These are phyloP conservation scores for Lichtheimia ramosa DNA, from an alignment of 371 early-diverging fungal genomes.

Conservation along the genomic window DNA sequence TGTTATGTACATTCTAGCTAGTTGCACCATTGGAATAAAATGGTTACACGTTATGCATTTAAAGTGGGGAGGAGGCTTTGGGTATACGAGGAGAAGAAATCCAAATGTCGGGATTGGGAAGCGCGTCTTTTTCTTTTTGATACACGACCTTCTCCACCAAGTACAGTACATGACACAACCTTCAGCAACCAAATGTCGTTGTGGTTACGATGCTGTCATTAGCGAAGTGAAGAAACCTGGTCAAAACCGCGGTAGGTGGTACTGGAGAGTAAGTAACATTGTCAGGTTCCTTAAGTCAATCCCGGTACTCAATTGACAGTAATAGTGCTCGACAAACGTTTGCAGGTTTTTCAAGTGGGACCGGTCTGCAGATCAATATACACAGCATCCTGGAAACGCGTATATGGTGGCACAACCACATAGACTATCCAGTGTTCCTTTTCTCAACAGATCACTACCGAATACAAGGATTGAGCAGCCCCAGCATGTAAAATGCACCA, in stretches of 20 bases:
- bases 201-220: constrained; percentile 2
- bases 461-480: not conserved
- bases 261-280: constrained; percentile 22
- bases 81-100: too few relatives aligned
- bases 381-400: constrained; percentile 19
- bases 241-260: constrained; percentile 36
- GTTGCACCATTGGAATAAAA: too few relatives aligned
- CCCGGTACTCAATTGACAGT: too few relatives aligned
- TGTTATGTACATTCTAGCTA: too few relatives aligned
- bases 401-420: constrained; percentile 14
- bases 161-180: too few relatives aligned
- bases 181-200: constrained; percentile 4
- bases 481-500: not conserved
- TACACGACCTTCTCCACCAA: too few relatives aligned
- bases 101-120: too few relatives aligned
- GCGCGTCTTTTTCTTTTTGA: too few relatives aligned
- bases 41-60: too few relatives aligned
- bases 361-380: constrained; percentile 23
- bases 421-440: not conserved
- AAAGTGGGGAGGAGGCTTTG: too few relatives aligned
- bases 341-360: constrained; percentile 42
- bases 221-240: constrained; percentile 10
- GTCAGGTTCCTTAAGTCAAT: not conserved
- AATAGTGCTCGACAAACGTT: constrained; percentile 29
- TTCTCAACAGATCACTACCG: not conserved